phyloP scores from a whole-genome alignment of 495 filamentous ascomycete genomes.

The Ramalina intermedia region DNA sequence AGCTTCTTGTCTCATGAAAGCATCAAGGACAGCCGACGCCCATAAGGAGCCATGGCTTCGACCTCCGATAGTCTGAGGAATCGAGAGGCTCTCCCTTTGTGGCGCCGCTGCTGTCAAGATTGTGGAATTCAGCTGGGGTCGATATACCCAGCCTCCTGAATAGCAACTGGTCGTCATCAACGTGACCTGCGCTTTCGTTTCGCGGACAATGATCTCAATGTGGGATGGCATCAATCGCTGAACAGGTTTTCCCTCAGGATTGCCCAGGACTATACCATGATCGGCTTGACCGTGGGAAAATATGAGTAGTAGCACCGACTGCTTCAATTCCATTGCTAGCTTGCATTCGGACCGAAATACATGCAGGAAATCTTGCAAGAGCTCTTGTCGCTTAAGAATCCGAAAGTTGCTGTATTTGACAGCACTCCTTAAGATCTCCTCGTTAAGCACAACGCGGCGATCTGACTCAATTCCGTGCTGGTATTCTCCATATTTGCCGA shows the following conservation, averaged over 20 bases:
- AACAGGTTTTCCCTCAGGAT: background rate
- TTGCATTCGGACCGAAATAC: background rate
- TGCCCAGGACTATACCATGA: background rate
- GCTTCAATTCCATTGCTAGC: background rate
- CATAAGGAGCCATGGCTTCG: conserved; percentile 4
- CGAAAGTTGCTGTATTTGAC: background rate
- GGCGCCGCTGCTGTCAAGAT: background rate
- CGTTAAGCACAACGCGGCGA: conserved; percentile 10
- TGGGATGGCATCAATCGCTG: background rate
- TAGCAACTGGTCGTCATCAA: conserved; percentile 12
- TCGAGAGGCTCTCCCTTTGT: background rate
- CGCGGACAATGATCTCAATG: background rate
- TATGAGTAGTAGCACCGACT: background rate
- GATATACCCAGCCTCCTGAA: conserved; percentile 12
- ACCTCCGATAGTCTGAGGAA: background rate
- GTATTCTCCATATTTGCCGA: conserved; percentile 14
- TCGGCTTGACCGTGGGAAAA: background rate
- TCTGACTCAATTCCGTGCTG: conserved; percentile 10
- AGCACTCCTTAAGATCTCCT: background rate
- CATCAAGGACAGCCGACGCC: conserved; percentile 5
- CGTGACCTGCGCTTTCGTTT: conserved; percentile 3
- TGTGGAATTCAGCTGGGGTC: conserved; percentile 7
- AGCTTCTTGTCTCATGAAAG: conserved; percentile 2
- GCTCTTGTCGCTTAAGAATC: background rate
- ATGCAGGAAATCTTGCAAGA: background rate